phyloP scores from a whole-genome alignment of 148 eudicot species.

The Mesembryanthemum crystallinum region DNA sequence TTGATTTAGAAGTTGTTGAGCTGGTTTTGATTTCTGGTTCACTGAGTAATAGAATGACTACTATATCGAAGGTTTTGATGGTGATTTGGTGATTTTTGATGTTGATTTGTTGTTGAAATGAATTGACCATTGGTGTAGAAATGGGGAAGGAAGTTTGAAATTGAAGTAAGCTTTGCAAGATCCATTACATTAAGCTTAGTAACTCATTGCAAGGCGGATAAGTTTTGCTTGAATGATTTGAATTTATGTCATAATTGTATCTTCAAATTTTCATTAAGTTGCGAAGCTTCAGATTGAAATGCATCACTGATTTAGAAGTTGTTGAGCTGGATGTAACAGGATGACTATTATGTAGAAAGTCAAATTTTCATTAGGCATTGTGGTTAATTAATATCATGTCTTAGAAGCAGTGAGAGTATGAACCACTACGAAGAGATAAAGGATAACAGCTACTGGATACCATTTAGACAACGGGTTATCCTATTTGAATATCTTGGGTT shows the following conservation, averaged over 20 bases:
- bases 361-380: background rate
- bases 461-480: background rate
- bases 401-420: background rate
- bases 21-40: background rate
- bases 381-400: background rate
- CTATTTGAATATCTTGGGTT: background rate
- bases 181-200: background rate
- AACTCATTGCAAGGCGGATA: too few species aligned
- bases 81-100: background rate
- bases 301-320: background rate
- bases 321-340: background rate
- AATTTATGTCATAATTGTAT: too few species aligned
- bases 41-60: background rate
- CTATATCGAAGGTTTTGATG: too few species aligned
- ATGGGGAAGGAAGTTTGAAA: too few species aligned
- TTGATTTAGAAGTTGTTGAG: background rate
- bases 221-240: conserved; percentile 3
- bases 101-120: background rate
- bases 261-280: too few species aligned
- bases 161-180: background rate
- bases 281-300: too few species aligned
- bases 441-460: background rate
- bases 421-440: background rate
- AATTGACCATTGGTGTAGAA: background rate
- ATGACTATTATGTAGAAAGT: background rate